Percentiles rank a stretch among this genome's conserved stretches.
phyloP scores from a whole-genome alignment of 1,284 basidiomycete genomes.

The Schizophyllum commune region DNA sequence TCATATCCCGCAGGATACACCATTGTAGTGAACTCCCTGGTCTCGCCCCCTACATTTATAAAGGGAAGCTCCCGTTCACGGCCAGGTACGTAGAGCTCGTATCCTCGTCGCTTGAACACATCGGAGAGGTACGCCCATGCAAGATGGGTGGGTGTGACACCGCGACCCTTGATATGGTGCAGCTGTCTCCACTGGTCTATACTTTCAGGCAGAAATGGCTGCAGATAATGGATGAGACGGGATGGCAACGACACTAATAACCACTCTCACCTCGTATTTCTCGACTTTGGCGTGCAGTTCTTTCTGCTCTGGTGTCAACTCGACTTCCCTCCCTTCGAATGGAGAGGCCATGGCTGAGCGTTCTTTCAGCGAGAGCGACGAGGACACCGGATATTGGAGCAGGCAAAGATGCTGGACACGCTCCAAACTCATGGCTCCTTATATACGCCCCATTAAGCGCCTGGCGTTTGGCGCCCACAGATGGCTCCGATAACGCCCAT shows the following conservation, averaged over 20 bases:
- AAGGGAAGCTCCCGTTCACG: too few relatives aligned
- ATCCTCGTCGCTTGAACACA: not conserved
- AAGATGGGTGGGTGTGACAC: not conserved
- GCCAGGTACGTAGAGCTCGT: not conserved
- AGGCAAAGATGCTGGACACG: too few relatives aligned
- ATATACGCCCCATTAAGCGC: too few relatives aligned
- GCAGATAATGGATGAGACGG: not conserved
- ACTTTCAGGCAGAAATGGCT: not conserved
- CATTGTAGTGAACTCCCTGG: not conserved
- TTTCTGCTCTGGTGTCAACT: too few relatives aligned
- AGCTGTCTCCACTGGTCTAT: not conserved
- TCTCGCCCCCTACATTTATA: not conserved
- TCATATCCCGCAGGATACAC: not conserved
- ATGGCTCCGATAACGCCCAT: too few relatives aligned
- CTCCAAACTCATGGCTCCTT: too few relatives aligned
- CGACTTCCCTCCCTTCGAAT: too few relatives aligned
- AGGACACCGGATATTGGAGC: too few relatives aligned
- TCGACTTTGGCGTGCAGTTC: constrained; percentile 25
- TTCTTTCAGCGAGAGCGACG: too few relatives aligned
- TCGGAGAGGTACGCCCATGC: not conserved
- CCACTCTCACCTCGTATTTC: not conserved
- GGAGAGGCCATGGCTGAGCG: too few relatives aligned
- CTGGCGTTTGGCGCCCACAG: too few relatives aligned
- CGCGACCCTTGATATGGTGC: not conserved
- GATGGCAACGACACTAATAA: not conserved